Base-by-base conservation (phyloP, 202 grass and related monocot species). In the Sporobolus alterniflorus region DNA sequence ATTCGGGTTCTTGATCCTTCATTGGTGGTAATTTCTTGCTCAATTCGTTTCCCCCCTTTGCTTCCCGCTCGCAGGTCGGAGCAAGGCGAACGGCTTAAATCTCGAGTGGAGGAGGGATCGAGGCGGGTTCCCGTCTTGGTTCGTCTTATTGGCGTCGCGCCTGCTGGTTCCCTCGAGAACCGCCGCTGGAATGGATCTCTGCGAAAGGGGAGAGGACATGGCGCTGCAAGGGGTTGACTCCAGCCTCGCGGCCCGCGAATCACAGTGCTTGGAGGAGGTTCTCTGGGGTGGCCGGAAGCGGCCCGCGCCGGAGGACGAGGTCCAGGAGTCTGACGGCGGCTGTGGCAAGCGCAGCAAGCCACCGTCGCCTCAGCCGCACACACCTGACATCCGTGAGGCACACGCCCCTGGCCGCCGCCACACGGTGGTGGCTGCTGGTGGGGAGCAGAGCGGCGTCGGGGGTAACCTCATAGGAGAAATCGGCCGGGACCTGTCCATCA, bases 401-500 rank as follows among this genome's bases (percentile, higher is more conserved):
- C 69, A 87, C 20, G 48, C 70, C 25, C 51, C 65, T 0, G 1
- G 31, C 6, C 64, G 60, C 51, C 34, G 26, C 25, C 25, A 7
- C 17, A 17, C 18, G 3, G 74, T 12, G 18, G 56, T 8, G 14
- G 76, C 18, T 6, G 33, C 44, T 36, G 75, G 67, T 12, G 76
- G 25, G 15, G 83, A 73, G 52, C 63, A 44, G 55, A 34, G 47
- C 76, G 15, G 64, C 3, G 72, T 79, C 34, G 76, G 76, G 12
- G 76, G 80, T 70, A 79, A 82, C 24, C 88, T 92, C 66, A 90
- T 97, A 52, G 91, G 55, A 39, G 70, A 85, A 47, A 87, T 97
- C 20, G 91, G 89, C 39, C 76, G 82, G 60, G 94, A 97, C 66
- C 77, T 92, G 59, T 90, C 91, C 24, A 87, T 94, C 52, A 88